Evolutionary conservation across 2,329 filamentous ascomycete genomes (phyloP).

Genomic region (Bertia moriformis): DNA sequence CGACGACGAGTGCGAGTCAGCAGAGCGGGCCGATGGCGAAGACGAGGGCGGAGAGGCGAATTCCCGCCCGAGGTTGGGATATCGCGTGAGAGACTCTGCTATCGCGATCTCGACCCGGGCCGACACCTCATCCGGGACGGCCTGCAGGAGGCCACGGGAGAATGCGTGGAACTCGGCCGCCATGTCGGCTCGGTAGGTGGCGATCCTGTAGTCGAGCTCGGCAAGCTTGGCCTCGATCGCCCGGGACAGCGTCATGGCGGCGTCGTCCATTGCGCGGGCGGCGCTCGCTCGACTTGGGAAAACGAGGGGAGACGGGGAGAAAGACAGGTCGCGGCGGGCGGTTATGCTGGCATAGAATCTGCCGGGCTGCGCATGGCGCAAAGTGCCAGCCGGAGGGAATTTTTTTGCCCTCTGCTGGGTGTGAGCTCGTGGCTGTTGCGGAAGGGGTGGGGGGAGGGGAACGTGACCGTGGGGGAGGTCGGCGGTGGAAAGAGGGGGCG

Average conservation of each 20-base stretch:
- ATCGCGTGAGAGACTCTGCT: slow-evolving; percentile 19
- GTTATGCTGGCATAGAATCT: not conserved
- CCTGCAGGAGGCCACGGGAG: slow-evolving; percentile 31
- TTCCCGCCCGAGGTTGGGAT: slow-evolving; percentile 3
- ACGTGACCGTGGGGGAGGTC: too few relatives aligned
- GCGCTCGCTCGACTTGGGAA: slow-evolving; percentile 8
- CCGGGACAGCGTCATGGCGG: slow-evolving; percentile 30
- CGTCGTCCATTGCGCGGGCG: slow-evolving; percentile 32
- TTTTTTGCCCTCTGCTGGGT: too few relatives aligned
- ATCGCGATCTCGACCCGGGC: slow-evolving; percentile 29
- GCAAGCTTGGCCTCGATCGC: slow-evolving; percentile 36
- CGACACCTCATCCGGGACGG: slow-evolving; percentile 29
- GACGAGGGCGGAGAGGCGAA: too few relatives aligned
- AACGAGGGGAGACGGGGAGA: not conserved
- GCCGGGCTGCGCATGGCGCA: slow-evolving; percentile 18
- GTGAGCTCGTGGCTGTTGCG: too few relatives aligned
- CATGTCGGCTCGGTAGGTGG: slow-evolving; percentile 39
- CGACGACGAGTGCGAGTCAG: slow-evolving; percentile 21
- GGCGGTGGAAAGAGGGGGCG: too few relatives aligned
- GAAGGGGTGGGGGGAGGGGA: too few relatives aligned
- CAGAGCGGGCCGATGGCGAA: slow-evolving; percentile 26
- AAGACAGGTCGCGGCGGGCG: not conserved
- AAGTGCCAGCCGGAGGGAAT: too few relatives aligned
- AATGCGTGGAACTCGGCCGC: slow-evolving; percentile 39
- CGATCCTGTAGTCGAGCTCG: slow-evolving; percentile 41